Evolutionary conservation across 2,329 filamentous ascomycete species (phyloP), one percentile per base, ranked within the genome.

Genomic region (Aspergillus fijiensis): DNA sequence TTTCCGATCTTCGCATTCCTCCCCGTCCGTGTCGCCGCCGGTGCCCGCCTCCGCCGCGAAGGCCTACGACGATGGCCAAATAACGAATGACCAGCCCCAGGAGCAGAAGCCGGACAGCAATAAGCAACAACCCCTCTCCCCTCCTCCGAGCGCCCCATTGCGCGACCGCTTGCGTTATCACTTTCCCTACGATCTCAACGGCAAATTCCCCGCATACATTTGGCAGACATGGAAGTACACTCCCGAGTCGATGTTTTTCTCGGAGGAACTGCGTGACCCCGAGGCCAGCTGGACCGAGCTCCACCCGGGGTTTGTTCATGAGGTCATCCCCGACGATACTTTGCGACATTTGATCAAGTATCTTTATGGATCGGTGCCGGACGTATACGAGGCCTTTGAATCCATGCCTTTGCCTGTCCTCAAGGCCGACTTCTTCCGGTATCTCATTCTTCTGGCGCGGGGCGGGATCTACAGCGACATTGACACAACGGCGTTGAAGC

Each of bases 151-250:
- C 72, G 87, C 90, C 78, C 87, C 89, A 16, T 83, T 93, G 56
- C 82, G 89, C 85, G 80, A 96, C 65, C 85, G 95, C 79, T 86
- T 99, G 59, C 89, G 88, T 55, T 97, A 96, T 80, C 90, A 96
- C 69, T 98, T 95, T 77, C 92, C 93, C 21, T 99, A 98, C 82
- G 90, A 96, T 71, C 83, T 94, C 63, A 87, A 92, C 71, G 78
- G 83, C 68, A 96, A 94, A 76, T 98, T 98, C 76, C 95, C 95
- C 3, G 93, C 92, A 59, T 98, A 96, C 81, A 96, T 99, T 72
- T 99, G 95, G 95, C 95, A 99, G 82, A 99, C 95, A 14, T 99
- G 95, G 95, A 97, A 96, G 76, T 89, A 87, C 71, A 90, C 87
- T 0, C 93, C 94, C 0, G 85, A 88, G 1, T 89, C 91, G 23